phyloP scores from a whole-genome alignment of 2,329 filamentous ascomycete species.

The Bimuria novae-zelandiae region DNA sequence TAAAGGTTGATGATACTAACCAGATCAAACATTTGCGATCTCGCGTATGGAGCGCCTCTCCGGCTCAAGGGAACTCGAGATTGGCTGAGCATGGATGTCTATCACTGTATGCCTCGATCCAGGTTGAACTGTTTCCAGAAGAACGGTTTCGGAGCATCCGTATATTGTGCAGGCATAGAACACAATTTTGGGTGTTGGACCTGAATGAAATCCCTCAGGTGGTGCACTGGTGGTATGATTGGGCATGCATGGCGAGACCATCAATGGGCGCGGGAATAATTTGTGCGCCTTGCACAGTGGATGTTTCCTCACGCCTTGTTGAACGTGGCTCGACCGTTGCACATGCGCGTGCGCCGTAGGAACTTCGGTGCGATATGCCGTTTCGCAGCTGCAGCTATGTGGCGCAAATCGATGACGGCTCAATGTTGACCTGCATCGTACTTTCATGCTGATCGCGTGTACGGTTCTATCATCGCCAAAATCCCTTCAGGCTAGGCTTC shows the following conservation, averaged over 20 bases:
- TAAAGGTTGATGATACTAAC: slow-evolving; percentile 12
- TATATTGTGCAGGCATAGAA: slow-evolving; percentile 10
- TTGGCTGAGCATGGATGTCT: slow-evolving; percentile 6
- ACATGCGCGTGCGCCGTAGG: slow-evolving; percentile 11
- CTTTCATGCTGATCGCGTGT: not conserved
- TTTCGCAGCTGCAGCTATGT: slow-evolving; percentile 8
- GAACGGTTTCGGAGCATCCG: slow-evolving; percentile 10
- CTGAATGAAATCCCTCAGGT: slow-evolving; percentile 7
- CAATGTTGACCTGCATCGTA: not conserved
- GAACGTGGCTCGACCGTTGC: slow-evolving; percentile 5
- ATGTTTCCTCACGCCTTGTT: not conserved
- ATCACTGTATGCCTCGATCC: slow-evolving; percentile 3
- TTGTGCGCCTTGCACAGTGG: not conserved
- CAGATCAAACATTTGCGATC: slow-evolving; percentile 16
- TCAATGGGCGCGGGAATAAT: not conserved
- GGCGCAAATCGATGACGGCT: slow-evolving; percentile 8
- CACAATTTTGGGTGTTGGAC: slow-evolving; percentile 20
- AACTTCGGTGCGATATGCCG: slow-evolving; percentile 19
- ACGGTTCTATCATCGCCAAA: not conserved
- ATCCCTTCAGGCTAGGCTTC: not conserved
- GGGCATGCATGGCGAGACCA: slow-evolving; percentile 2
- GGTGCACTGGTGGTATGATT: slow-evolving; percentile 17
- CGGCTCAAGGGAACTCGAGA: slow-evolving; percentile 21
- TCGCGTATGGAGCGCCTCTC: slow-evolving; percentile 13
- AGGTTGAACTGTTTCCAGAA: slow-evolving; percentile 11